Conservation (phyloP, 2,329 filamentous ascomycete species). For the Clonostachys rosea region DNA sequence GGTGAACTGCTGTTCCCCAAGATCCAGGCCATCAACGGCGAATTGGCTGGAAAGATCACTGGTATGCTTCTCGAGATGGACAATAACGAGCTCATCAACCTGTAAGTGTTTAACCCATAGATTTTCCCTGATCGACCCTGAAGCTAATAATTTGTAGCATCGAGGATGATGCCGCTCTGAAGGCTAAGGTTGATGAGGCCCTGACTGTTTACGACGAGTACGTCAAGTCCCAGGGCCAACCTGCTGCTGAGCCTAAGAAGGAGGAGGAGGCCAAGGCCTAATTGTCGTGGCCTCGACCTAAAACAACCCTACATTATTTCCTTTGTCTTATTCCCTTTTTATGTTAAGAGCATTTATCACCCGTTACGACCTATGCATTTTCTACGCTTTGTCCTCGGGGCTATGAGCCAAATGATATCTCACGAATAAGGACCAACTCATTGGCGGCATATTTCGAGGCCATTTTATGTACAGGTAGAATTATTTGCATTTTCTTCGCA, state of each 20-base stretch:
- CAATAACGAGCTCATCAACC: slow-evolving; percentile 85
- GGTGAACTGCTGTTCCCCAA: slow-evolving; percentile 98
- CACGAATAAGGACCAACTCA: no score
- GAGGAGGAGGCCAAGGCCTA: slow-evolving; percentile 36
- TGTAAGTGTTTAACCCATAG: slow-evolving; percentile 63
- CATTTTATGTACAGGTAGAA: slow-evolving; percentile 30
- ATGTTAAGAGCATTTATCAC: slow-evolving; percentile 1
- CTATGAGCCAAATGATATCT: no score
- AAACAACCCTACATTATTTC: slow-evolving; percentile 3
- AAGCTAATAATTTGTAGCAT: slow-evolving; percentile 51
- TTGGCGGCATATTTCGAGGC: no score
- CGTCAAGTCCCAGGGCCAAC: slow-evolving; percentile 73
- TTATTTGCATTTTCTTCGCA: slow-evolving; percentile 31
- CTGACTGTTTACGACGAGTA: slow-evolving; percentile 98
- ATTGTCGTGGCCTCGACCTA: slow-evolving; percentile 3
- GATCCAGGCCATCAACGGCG: slow-evolving; percentile 90
- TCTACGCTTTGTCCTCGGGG: no score
- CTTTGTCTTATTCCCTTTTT: slow-evolving; percentile 14
- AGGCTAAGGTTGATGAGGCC: slow-evolving; percentile 95
- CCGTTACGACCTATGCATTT: background rate
- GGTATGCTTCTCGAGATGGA: slow-evolving; percentile 99
- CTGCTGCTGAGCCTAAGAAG: slow-evolving; percentile 43
- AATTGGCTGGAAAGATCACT: slow-evolving; percentile 97
- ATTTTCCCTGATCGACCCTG: background rate
- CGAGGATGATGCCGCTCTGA: slow-evolving; percentile 82